These are phyloP conservation scores for Delonix regia DNA, from an alignment of 306 rosid genomes.

Conservation along the genomic window DNA sequence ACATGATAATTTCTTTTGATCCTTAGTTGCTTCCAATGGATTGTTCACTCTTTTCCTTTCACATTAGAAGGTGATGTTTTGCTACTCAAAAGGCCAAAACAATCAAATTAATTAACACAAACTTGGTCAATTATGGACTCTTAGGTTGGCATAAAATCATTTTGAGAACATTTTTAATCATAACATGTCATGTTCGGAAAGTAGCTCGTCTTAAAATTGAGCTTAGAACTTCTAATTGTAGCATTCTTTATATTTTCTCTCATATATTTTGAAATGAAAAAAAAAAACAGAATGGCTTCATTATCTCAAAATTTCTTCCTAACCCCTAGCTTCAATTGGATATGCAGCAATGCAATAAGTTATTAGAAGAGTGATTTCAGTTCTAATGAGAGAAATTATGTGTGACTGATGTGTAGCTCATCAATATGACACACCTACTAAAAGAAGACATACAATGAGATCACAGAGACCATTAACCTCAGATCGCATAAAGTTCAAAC, in stretches of 20 bases:
- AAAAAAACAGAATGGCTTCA: neutral
- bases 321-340: neutral
- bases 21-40: neutral
- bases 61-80: no score
- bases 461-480: conserved; percentile 1
- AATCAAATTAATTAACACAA: neutral
- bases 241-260: neutral
- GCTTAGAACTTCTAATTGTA: neutral
- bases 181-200: neutral
- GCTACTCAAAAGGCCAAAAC: conserved; percentile 14
- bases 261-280: neutral
- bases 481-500: neutral
- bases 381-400: neutral
- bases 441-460: neutral
- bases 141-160: neutral
- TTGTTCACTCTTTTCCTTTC: no score
- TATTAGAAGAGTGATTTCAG: neutral
- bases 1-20: conserved; percentile 16
- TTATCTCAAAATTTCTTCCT: neutral
- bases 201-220: neutral
- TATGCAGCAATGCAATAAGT: neutral
- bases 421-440: neutral
- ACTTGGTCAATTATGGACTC: neutral
- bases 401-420: conserved; percentile 1
- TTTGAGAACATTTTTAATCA: neutral